Conservation (phyloP, 2,329 filamentous ascomycete genomes). For the Gremmenia infestans region DNA sequence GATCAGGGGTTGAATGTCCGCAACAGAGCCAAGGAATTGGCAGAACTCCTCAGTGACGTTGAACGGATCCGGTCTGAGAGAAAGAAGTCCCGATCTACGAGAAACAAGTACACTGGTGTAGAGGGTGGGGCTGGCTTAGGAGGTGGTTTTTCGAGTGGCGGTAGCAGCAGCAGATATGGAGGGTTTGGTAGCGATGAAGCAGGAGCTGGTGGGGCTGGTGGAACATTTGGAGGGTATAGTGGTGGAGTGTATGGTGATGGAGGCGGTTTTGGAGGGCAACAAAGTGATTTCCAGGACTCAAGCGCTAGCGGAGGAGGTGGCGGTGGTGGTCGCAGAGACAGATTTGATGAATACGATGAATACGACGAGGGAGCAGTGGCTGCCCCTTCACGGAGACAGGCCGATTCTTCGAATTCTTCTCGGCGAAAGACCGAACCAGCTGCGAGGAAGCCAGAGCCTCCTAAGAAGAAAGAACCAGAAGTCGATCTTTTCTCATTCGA, state of each 20-base stretch:
- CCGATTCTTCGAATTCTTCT: constrained; percentile 22
- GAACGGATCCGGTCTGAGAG: constrained; percentile 75
- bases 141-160: constrained; percentile 45
- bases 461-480: constrained; percentile 83
- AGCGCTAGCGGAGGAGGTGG: constrained; percentile 18
- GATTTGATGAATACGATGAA: constrained; percentile 97
- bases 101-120: constrained; percentile 93
- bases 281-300: constrained; percentile 64
- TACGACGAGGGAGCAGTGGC: constrained; percentile 70
- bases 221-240: constrained; percentile 59
- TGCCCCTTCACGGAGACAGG: constrained; percentile 38
- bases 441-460: constrained; percentile 60
- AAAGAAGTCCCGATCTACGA: constrained; percentile 86
- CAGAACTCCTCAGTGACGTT: constrained; percentile 88
- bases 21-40: constrained; percentile 91
- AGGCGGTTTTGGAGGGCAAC: constrained; percentile 81
- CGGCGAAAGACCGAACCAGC: constrained; percentile 40
- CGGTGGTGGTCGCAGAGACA: constrained; percentile 53
- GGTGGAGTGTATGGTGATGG: constrained; percentile 90
- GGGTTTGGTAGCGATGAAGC: constrained; percentile 81
- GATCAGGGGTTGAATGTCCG: constrained; percentile 97
- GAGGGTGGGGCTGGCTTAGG: constrained; percentile 70
- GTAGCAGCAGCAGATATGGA: constrained; percentile 58
- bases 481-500: constrained; percentile 92
- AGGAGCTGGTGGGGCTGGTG: constrained; percentile 55